phyloP scores from a whole-genome alignment of 768 basidiomycete genomes.

The Psilocybe tampanensis region DNA sequence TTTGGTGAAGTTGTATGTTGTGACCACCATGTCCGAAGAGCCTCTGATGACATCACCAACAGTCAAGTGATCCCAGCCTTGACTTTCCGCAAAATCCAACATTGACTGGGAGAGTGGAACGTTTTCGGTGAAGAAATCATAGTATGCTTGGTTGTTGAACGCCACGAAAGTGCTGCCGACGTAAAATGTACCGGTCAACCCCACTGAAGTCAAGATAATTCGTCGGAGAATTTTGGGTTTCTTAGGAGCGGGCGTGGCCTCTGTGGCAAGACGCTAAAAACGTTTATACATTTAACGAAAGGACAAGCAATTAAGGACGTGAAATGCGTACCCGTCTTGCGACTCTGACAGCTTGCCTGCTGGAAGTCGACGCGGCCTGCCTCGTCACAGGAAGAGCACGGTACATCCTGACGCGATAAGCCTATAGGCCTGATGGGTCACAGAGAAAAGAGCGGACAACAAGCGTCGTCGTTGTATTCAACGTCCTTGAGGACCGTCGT shows the following conservation, averaged over 20 bases:
- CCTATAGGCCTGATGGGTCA: constrained; percentile 21
- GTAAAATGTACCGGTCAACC: constrained; percentile 78
- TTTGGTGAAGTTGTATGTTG: constrained; percentile 52
- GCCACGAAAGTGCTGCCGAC: constrained; percentile 78
- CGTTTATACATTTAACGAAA: constrained; percentile 7
- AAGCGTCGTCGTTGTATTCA: constrained; percentile 17
- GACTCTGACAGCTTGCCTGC: constrained; percentile 51
- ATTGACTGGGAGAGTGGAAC: constrained; percentile 79
- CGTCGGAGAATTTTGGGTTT: constrained; percentile 56
- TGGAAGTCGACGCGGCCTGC: constrained; percentile 47
- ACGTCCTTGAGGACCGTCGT: constrained; percentile 17
- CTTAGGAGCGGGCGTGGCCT: constrained; percentile 44
- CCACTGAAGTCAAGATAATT: constrained; percentile 68
- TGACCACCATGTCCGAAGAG: constrained; percentile 48
- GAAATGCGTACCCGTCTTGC: constrained; percentile 56
- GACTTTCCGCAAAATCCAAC: constrained; percentile 79
- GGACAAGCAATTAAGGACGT: constrained; percentile 1
- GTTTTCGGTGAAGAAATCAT: constrained; percentile 81
- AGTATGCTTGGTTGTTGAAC: constrained; percentile 77
- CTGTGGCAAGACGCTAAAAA: constrained; percentile 64
- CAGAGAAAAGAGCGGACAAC: constrained; percentile 6
- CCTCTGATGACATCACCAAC: constrained; percentile 57
- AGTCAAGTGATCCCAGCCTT: constrained; percentile 80
- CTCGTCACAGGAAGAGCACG: constrained; percentile 60
- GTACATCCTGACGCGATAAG: constrained; percentile 44